Conservation (phyloP, 2,329 filamentous ascomycete species). For the Camillea tinctor region DNA sequence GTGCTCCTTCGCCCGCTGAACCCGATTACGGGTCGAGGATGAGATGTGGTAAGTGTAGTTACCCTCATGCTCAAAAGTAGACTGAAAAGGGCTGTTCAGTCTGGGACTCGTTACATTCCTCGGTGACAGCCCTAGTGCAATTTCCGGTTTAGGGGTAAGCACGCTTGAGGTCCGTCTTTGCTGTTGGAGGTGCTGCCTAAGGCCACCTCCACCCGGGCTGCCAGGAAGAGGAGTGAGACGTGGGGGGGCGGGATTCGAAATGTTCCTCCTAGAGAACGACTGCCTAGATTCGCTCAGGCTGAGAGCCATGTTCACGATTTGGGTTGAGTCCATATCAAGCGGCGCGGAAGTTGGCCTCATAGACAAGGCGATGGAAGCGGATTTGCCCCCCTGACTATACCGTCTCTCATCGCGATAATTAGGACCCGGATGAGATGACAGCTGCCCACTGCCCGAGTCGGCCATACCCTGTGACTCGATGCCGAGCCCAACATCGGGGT, state of each 20-base stretch:
- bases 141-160: slow-evolving; percentile 56
- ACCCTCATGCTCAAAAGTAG: slow-evolving; percentile 47
- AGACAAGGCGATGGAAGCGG: slow-evolving; percentile 23
- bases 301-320: slow-evolving; percentile 91
- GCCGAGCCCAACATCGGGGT: slow-evolving; percentile 10
- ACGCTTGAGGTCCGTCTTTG: slow-evolving; percentile 63
- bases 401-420: slow-evolving; percentile 22
- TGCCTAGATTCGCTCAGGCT: slow-evolving; percentile 80
- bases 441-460: slow-evolving; percentile 11
- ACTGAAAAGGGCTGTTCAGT: slow-evolving; percentile 46
- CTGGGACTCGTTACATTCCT: slow-evolving; percentile 41
- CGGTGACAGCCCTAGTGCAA: slow-evolving; percentile 34
- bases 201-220: slow-evolving; percentile 53
- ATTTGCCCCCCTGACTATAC: slow-evolving; percentile 27
- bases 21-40: slow-evolving; percentile 74
- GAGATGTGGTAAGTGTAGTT: slow-evolving; percentile 68
- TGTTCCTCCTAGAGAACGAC: slow-evolving; percentile 59
- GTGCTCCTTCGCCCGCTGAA: slow-evolving; percentile 79
- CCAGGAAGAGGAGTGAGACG: slow-evolving; percentile 53
- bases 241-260: slow-evolving; percentile 50
- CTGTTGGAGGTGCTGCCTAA: slow-evolving; percentile 70
- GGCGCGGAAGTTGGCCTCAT: slow-evolving; percentile 26
- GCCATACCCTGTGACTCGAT: slow-evolving; percentile 16
- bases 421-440: slow-evolving; percentile 10
- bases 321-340: slow-evolving; percentile 73